A percentile compares a stretch with the other conserved stretches of the same genome.
Conservation (phyloP, 2,329 filamentous ascomycete genomes). For the Helotiales sp. region DNA sequence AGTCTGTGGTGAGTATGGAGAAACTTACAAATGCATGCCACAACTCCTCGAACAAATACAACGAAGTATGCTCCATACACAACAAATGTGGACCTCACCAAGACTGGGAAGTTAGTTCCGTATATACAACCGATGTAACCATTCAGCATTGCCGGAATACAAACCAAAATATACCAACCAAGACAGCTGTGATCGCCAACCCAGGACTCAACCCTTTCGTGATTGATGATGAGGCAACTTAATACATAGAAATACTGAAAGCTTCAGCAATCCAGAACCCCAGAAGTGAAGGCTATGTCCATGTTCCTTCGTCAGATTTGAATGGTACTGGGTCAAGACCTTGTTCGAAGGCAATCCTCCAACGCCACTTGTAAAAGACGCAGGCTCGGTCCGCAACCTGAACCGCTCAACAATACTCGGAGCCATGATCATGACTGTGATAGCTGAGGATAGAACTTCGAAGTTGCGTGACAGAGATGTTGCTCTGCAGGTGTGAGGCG, state of each 20-base stretch:
- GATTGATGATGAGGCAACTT: constrained; percentile 37
- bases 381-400: constrained; percentile 29
- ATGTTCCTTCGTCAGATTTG: constrained; percentile 33
- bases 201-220: constrained; percentile 38
- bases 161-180: constrained; percentile 63
- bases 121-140: constrained; percentile 51
- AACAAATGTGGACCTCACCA: constrained; percentile 50
- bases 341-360: constrained; percentile 30
- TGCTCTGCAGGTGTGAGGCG: not conserved
- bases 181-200: constrained; percentile 45
- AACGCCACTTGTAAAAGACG: constrained; percentile 24
- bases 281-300: constrained; percentile 35
- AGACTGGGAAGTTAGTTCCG: constrained; percentile 53
- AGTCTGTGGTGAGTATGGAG: not conserved
- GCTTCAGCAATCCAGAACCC: constrained; percentile 41
- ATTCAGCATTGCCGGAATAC: constrained; percentile 53
- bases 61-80: constrained; percentile 48
- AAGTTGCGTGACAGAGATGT: not conserved
- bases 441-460: not conserved
- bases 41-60: constrained; percentile 46
- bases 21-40: constrained; percentile 35
- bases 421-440: constrained; percentile 18
- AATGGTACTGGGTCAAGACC: constrained; percentile 37
- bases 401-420: constrained; percentile 23
- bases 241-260: constrained; percentile 38